phyloP scores from a whole-genome alignment of 2,329 filamentous ascomycete species.

The Sporothrix luriei region DNA sequence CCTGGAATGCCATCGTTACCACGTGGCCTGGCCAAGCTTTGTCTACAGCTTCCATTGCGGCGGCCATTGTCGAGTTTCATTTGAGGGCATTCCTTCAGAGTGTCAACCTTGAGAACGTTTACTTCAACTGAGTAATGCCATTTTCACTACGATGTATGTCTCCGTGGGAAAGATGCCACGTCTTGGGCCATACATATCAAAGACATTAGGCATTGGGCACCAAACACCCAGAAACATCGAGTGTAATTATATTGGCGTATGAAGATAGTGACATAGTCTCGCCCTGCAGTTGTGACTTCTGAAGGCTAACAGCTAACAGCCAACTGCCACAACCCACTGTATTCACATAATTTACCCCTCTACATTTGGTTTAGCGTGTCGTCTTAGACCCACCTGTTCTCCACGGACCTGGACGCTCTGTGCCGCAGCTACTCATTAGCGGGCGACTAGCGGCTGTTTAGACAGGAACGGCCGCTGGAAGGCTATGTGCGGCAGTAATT shows the following conservation, averaged over 20 bases:
- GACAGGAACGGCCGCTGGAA: constrained; percentile 17
- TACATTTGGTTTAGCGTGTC: constrained; percentile 1
- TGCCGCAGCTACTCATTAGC: constrained; percentile 20
- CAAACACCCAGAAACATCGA: not conserved
- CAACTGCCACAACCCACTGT: not conserved
- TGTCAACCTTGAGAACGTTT: not conserved
- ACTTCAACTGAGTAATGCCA: not conserved
- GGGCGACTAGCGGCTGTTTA: constrained; percentile 19
- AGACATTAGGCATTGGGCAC: not conserved
- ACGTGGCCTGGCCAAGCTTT: not conserved
- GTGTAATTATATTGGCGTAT: not conserved
- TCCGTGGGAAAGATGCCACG: constrained; percentile 25
- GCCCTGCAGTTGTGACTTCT: not conserved
- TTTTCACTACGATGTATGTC: constrained; percentile 5
- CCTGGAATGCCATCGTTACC: constrained; percentile 1
- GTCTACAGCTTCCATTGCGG: constrained; percentile 7
- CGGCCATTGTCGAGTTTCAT: not conserved
- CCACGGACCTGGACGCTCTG: constrained; percentile 26
- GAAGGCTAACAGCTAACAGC: not conserved
- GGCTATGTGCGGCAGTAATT: too few species aligned
- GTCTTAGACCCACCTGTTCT: constrained; percentile 14
- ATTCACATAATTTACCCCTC: constrained; percentile 4
- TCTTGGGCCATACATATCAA: not conserved
- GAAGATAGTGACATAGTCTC: not conserved
- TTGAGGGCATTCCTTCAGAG: too few species aligned